Percentiles rank a stretch among this genome's conserved stretches.
phyloP scores from a whole-genome alignment of 1,139 yeast genomes.

The Lizanozyma gosingica region DNA sequence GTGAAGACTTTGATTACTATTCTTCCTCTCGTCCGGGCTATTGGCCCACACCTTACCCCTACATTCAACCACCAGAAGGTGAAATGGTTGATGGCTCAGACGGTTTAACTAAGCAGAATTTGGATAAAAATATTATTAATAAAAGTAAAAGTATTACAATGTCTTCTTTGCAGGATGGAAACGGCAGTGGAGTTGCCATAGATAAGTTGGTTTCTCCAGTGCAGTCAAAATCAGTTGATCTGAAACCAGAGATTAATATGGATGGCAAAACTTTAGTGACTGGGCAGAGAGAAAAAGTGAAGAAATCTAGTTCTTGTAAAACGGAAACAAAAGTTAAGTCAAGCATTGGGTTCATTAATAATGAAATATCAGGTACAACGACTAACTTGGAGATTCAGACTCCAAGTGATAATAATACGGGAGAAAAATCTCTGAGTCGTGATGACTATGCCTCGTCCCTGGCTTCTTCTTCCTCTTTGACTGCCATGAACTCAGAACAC shows the following conservation, averaged over 20 bases:
- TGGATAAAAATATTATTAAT: neutral
- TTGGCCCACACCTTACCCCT: neutral
- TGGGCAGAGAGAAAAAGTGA: neutral
- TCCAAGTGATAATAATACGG: neutral
- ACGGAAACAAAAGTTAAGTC: neutral
- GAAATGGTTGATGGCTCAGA: neutral
- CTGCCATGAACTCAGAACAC: neutral
- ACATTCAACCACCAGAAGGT: neutral
- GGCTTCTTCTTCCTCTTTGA: neutral
- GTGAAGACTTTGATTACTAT: neutral
- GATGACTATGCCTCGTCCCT: neutral
- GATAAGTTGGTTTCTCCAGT: neutral
- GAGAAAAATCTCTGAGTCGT: neutral
- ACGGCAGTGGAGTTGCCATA: neutral
- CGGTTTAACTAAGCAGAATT: neutral
- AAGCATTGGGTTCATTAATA: neutral
- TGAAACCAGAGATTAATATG: too few relatives aligned
- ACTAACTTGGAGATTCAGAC: neutral
- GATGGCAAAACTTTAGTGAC: too few relatives aligned
- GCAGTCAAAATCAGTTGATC: neutral
- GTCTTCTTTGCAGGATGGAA: too few relatives aligned
- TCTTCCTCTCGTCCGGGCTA: neutral
- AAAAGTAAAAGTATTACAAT: too few relatives aligned
- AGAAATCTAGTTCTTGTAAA: neutral
- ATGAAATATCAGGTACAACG: neutral